Evolutionary conservation across 202 grass and related monocot species (phyloP).

Genomic region (Carex arenaria): DNA sequence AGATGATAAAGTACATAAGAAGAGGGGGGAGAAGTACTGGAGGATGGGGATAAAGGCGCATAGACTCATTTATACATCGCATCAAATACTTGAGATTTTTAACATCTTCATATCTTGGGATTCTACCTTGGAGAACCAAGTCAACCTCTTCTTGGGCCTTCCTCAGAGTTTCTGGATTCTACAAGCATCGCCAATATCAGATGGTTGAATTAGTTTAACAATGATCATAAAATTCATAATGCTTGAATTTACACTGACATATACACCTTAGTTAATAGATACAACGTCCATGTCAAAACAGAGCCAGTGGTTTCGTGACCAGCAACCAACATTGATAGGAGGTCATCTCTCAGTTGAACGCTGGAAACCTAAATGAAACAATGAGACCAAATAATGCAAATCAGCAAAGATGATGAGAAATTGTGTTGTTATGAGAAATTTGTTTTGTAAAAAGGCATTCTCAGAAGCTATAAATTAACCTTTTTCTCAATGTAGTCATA

Average conservation of each 20-base stretch:
- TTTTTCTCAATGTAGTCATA: not conserved
- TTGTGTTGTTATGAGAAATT: not conserved
- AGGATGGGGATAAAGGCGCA: constrained; percentile 97
- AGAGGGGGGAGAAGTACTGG: constrained; percentile 52
- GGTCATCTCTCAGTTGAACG: constrained; percentile 87
- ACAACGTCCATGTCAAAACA: constrained; percentile 93
- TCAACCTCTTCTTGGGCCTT: constrained; percentile 89
- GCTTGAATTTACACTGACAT: not conserved
- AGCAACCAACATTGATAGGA: constrained; percentile 96
- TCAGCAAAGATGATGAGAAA: not conserved
- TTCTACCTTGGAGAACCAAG: constrained; percentile 79
- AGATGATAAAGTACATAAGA: not conserved
- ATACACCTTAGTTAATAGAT: constrained; percentile 95
- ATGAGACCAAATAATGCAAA: not conserved
- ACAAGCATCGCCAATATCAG: constrained; percentile 61
- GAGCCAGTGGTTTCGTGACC: constrained; percentile 99
- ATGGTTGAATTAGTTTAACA: constrained; percentile 31
- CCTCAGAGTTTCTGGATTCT: constrained; percentile 66
- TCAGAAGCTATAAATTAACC: not conserved
- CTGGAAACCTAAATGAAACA: constrained; percentile 59
- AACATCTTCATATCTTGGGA: constrained; percentile 95
- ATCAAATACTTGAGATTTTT: constrained; percentile 98
- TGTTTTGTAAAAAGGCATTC: not conserved
- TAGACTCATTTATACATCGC: constrained; percentile 96
- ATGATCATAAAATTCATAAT: constrained; percentile 24